Percentiles rank a stretch among this genome's conserved stretches.
These are phyloP conservation scores for Trypanosoma boissoni DNA, from an alignment of 208 protist species.

Conservation along the genomic window DNA sequence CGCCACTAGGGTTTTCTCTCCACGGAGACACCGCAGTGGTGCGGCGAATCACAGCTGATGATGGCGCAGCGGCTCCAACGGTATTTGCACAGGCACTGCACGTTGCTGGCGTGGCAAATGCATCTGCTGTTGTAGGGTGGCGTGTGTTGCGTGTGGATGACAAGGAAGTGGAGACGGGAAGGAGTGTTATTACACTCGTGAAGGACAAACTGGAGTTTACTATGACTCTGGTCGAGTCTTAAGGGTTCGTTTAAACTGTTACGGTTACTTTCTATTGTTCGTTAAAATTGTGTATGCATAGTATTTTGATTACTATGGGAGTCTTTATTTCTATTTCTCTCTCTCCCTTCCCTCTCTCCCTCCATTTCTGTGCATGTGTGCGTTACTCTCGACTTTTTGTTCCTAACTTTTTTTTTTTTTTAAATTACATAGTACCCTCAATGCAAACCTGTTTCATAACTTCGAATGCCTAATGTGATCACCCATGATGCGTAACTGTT, in stretches of 20 bases:
- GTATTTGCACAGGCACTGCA: constrained; percentile 28
- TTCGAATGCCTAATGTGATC: no score
- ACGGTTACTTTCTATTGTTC: background rate
- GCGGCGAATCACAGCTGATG: constrained; percentile 15
- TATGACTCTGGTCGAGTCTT: no score
- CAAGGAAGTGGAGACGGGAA: constrained; percentile 24
- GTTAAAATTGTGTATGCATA: background rate
- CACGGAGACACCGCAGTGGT: constrained; percentile 24
- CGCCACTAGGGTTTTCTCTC: constrained; percentile 48
- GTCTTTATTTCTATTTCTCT: background rate
- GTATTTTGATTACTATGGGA: background rate
- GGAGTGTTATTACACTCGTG: constrained; percentile 33
- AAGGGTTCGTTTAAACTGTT: no score
- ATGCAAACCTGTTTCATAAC: no score
- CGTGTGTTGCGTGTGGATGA: constrained; percentile 32
- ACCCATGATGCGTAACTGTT: no score
- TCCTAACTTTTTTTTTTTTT: no score
- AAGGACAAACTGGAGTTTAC: constrained; percentile 20
- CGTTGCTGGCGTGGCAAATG: constrained; percentile 14
- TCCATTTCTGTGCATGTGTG: no score
- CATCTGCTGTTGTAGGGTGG: constrained; percentile 29
- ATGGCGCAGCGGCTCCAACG: background rate
- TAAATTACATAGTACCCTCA: no score
- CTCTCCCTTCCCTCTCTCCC: background rate
- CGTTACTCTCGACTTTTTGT: no score